Percentiles rank a stretch among this genome's conserved stretches.
These are phyloP conservation scores for Starmera quercuum DNA, from an alignment of 805 yeast genomes.

Conservation along the genomic window DNA sequence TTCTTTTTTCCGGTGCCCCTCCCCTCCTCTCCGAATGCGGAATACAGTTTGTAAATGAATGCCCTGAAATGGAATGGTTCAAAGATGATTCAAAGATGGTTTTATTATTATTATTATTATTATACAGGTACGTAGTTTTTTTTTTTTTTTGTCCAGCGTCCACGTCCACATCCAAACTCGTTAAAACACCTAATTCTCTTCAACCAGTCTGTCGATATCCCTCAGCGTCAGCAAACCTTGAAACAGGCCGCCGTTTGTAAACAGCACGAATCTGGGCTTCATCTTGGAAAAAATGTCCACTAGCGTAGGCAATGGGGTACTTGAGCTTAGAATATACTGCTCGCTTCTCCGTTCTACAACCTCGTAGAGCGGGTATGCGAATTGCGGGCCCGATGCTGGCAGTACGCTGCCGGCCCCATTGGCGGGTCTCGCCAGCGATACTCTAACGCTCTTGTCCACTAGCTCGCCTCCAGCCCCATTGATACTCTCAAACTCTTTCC, in stretches of 20 bases:
- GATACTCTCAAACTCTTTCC: slow-evolving; percentile 18
- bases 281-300: slow-evolving; percentile 21
- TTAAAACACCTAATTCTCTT: no score
- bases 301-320: slow-evolving; percentile 17
- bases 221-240: slow-evolving; percentile 18
- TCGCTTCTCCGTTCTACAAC: slow-evolving; percentile 11
- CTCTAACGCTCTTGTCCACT: background rate
- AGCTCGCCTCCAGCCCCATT: background rate
- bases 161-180: no score
- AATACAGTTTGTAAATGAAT: no score
- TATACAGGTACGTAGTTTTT: no score
- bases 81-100: no score
- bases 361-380: slow-evolving; percentile 4
- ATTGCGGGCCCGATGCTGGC: background rate
- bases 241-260: slow-evolving; percentile 15
- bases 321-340: slow-evolving; percentile 10
- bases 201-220: slow-evolving; percentile 7
- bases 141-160: no score
- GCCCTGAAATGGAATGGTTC: no score
- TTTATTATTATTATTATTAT: no score
- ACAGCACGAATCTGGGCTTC: slow-evolving; percentile 20
- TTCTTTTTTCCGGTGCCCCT: no score
- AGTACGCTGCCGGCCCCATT: slow-evolving; percentile 1
- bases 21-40: no score
- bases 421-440: slow-evolving; percentile 2